Evolutionary conservation across 805 yeast genomes (phyloP), one percentile per base, ranked within the genome.

Genomic region (Torulaspora gathmanii): DNA sequence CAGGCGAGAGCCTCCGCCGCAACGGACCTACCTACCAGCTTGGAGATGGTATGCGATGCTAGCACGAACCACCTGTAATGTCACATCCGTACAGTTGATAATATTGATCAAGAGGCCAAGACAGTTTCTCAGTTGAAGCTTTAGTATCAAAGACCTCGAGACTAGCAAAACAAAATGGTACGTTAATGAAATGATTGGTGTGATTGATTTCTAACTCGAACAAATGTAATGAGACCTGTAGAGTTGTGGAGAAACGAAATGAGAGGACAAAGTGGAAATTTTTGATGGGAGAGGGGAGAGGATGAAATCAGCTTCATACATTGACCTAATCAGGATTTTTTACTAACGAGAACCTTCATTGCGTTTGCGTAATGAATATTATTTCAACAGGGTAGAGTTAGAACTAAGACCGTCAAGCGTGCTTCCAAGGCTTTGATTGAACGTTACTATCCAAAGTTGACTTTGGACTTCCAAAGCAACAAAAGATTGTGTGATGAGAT

Each of bases 401-500:
- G 99, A 86, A 93, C 99, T 68, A 95, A 93, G 84, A 93, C 99
- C 78, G 98, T 93, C 78, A 93, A 93, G 88, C 87, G 98, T 81
- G 98, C 99, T 78, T 86, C 99, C 70, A 95, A 95, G 86, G 95
- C 90, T 74, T 82, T 95, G 77, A 93, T 93, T 73, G 99, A 93
- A 83, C 86, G 95, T 73, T 91, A 90, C 86, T 93, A 93, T 83
- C 99, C 99, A 75, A 93, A 95, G 82, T 88, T 93, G 77, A 91
- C 98, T 68, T 78, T 87, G 79, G 99, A 93, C 78, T 93, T 93
- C 75, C 97, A 93, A 83, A 88, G 95, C 86, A 93, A 93, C 96
- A 93, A 93, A 85, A 91, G 99, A 82, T 83, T 95, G 73, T 85
- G 96, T 68, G 85, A 88, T 69, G 96, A 95, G 78, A 90, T 93